These are phyloP conservation scores for Immersiella caudata DNA, from an alignment of 495 filamentous ascomycete species.

Conservation along the genomic window DNA sequence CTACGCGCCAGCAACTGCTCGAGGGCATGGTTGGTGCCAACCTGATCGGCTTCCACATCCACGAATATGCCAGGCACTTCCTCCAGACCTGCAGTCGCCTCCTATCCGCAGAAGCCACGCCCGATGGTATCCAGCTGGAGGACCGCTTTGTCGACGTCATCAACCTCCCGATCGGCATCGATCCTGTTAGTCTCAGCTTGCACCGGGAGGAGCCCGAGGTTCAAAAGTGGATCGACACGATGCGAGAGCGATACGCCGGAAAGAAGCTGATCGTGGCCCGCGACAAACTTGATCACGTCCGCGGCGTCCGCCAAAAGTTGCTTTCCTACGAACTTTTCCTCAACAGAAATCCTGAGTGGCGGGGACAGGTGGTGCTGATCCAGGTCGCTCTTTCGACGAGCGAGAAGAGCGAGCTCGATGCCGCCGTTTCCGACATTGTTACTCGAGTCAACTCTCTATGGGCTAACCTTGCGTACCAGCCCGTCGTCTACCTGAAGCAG, in stretches of 20 bases:
- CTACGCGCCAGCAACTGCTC: constrained; percentile 78
- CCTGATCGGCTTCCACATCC: constrained; percentile 87
- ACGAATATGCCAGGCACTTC: constrained; percentile 91
- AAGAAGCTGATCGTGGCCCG: constrained; percentile 89
- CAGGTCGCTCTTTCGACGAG: constrained; percentile 90
- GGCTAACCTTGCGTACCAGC: constrained; percentile 85
- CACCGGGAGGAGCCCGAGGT: constrained; percentile 75
- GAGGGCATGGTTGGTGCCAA: constrained; percentile 91
- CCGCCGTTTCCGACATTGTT: constrained; percentile 86
- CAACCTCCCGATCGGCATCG: constrained; percentile 77
- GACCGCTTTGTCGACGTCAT: constrained; percentile 87
- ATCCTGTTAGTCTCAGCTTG: constrained; percentile 71
- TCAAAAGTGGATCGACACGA: constrained; percentile 72
- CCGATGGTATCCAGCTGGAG: constrained; percentile 85
- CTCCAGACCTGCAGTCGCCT: constrained; percentile 90
- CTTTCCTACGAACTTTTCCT: constrained; percentile 92
- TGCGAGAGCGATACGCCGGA: constrained; percentile 76
- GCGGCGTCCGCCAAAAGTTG: constrained; percentile 88
- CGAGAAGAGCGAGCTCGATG: constrained; percentile 82
- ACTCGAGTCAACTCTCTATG: constrained; percentile 87
- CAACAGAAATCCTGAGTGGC: constrained; percentile 87
- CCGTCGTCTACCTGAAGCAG: constrained; percentile 91
- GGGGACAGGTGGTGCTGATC: constrained; percentile 82
- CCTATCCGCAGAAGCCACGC: constrained; percentile 81
- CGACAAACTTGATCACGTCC: constrained; percentile 89